These are phyloP conservation scores for Biscogniauxia marginata DNA, from an alignment of 2,329 filamentous ascomycete species.

Conservation along the genomic window DNA sequence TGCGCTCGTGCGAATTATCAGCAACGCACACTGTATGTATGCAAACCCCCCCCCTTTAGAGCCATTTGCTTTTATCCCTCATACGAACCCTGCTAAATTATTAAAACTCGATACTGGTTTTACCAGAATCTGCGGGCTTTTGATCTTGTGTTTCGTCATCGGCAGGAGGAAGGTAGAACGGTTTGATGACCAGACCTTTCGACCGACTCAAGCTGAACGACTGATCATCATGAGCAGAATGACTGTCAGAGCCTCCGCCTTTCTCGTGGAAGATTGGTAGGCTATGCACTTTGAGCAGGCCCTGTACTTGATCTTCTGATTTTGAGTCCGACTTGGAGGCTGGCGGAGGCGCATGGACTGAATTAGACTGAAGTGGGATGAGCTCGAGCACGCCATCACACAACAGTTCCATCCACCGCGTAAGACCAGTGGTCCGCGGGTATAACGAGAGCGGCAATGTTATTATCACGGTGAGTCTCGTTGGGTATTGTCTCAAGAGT, in stretches of 20 bases:
- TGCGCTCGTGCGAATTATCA: neutral
- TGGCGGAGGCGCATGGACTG: constrained; percentile 50
- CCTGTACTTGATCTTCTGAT: constrained; percentile 76
- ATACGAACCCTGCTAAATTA: neutral
- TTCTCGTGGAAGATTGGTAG: constrained; percentile 85
- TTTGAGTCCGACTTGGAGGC: constrained; percentile 48
- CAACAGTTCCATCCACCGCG: constrained; percentile 82
- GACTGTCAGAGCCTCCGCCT: constrained; percentile 72
- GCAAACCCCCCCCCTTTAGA: neutral
- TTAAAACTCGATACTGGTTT: constrained; percentile 74
- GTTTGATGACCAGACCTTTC: constrained; percentile 79
- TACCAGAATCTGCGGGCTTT: constrained; percentile 52
- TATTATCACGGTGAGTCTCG: constrained; percentile 67
- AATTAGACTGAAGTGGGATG: constrained; percentile 63
- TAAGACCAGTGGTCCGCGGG: constrained; percentile 70
- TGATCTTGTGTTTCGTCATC: constrained; percentile 62
- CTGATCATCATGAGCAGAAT: constrained; percentile 76
- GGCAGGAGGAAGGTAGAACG: constrained; percentile 84
- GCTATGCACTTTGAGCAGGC: constrained; percentile 78
- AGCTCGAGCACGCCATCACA: constrained; percentile 86
- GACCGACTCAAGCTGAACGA: constrained; percentile 84
- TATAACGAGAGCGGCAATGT: constrained; percentile 80
- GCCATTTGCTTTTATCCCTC: neutral
- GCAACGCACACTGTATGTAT: constrained; percentile 7
- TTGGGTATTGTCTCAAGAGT: constrained; percentile 66